Evolutionary conservation across 2,329 filamentous ascomycete genomes (phyloP).

Genomic region (Aspergillus candidus): DNA sequence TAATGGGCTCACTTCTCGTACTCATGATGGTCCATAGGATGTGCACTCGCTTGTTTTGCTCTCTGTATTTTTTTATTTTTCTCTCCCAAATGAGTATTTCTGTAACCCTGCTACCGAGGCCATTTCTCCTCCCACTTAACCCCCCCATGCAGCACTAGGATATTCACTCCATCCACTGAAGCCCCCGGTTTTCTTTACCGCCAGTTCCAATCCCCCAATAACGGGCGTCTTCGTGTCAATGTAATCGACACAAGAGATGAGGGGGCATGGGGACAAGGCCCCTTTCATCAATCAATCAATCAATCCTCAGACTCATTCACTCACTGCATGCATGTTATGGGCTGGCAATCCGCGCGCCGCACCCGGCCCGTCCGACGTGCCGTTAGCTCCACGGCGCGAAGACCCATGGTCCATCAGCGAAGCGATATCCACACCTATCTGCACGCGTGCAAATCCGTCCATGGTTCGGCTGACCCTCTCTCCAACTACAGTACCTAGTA

Average conservation of each 20-base stretch:
- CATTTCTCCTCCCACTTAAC: neutral
- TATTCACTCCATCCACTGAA: conserved; percentile 4
- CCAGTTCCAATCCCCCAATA: conserved; percentile 20
- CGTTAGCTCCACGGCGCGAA: conserved; percentile 17
- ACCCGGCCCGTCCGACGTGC: conserved; percentile 21
- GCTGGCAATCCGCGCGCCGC: conserved; percentile 18
- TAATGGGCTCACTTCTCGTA: neutral
- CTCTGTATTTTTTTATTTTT: neutral
- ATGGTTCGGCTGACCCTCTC: conserved; percentile 6
- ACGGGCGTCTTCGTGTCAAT: conserved; percentile 16
- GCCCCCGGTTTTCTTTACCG: conserved; percentile 14
- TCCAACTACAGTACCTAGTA: too few relatives aligned
- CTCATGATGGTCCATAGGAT: neutral
- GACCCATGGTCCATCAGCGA: conserved; percentile 6
- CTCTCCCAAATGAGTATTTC: neutral
- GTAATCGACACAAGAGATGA: conserved; percentile 6
- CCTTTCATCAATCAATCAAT: neutral
- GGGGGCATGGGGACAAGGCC: conserved; percentile 8
- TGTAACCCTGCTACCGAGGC: neutral
- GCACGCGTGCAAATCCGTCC: conserved; percentile 16
- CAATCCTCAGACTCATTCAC: conserved; percentile 14
- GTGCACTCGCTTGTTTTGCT: neutral
- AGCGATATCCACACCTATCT: conserved; percentile 15
- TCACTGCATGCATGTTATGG: conserved; percentile 9
- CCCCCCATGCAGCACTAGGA: neutral